Evolutionary conservation across 169 alveolate species (phyloP).

Genomic region (Theileria parva): DNA sequence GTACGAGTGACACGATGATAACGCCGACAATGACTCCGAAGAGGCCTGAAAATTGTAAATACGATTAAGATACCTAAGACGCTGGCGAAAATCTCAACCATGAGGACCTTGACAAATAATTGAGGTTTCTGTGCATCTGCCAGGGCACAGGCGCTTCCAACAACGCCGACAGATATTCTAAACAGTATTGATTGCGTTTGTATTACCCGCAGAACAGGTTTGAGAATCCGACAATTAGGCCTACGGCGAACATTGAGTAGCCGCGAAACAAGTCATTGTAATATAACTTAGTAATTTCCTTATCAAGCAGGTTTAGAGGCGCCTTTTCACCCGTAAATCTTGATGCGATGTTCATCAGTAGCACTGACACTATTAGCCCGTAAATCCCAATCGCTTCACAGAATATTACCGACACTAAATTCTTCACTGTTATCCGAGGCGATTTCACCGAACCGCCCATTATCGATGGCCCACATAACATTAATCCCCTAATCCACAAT

Average conservation of each 20-base stretch:
- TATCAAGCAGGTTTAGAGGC: slow-evolving; percentile 66
- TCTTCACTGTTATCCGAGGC: slow-evolving; percentile 98
- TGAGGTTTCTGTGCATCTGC: slow-evolving; percentile 99
- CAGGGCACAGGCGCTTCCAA: slow-evolving; percentile 99
- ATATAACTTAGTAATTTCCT: slow-evolving; percentile 54
- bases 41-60: slow-evolving; percentile 42
- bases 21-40: slow-evolving; percentile 92
- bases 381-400: slow-evolving; percentile 99
- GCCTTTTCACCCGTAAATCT: slow-evolving; percentile 67
- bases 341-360: slow-evolving; percentile 61
- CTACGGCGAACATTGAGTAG: slow-evolving; percentile 95
- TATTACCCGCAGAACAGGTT: slow-evolving; percentile 96
- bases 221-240: slow-evolving; percentile 98
- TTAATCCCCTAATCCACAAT: slow-evolving; percentile 89
- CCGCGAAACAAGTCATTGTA: slow-evolving; percentile 85
- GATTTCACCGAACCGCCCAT: slow-evolving; percentile 98
- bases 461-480: slow-evolving; percentile 95
- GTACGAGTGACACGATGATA: slow-evolving; percentile 32
- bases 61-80: slow-evolving; percentile 89
- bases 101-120: slow-evolving; percentile 96
- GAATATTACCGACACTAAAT: slow-evolving; percentile 96
- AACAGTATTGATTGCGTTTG: not conserved
- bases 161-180: slow-evolving; percentile 96
- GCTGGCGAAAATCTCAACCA: slow-evolving; percentile 98
- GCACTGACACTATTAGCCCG: slow-evolving; percentile 76